Base-by-base conservation (phyloP, 2,329 filamentous ascomycete species). In the Aspergillus puulaauensis region DNA sequence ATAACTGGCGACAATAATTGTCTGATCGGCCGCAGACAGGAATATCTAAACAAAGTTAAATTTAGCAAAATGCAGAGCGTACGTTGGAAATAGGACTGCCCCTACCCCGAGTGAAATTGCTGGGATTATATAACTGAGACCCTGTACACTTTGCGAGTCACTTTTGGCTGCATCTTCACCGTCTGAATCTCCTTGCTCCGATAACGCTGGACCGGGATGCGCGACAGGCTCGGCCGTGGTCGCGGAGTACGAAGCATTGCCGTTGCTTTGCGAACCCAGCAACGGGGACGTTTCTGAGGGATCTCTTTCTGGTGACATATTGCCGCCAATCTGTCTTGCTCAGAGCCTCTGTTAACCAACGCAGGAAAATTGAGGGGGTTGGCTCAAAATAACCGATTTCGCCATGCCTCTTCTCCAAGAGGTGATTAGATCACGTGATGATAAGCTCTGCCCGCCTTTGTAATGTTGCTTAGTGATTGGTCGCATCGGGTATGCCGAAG, bases 1-100 rank as follows among this genome's bases (percentile, higher is more conserved):
- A 71, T 92, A 92, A n/a, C 83, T 87, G n/a, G 86, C 86, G 49
- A 93, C 85, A 31, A 90, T 86, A 54, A 93, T 85, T 0, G 90
- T 90, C 71, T 92, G 89, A 68, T 93, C 90, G 51, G 88, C 81
- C 4, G 90, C 88, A 19, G 87, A 83, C 7, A 93, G 79, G 68
- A 90, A 90, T 41, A 92, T 77, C 87, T 89, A 67, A 41, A 52
- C 15, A n/a, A 46, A n/a, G 46, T 68, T 61, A 66, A 60, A 53
- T 43, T n/a, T 5, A 11, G 31, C n/a, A 55, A 33, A 4, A 58
- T 12, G 19, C 14, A n/a, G 35, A n/a, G 19, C 37, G 19, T n/a
- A 17, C 57, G 63, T 59, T 61, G 23, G 17, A 43, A 48, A 23
- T 6, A 15, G 14, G 6, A 23, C 6, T 24, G 12, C 21, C 40